Evolutionary conservation across 495 filamentous ascomycete species (phyloP).

Genomic region (Pseudevernia furfuracea): DNA sequence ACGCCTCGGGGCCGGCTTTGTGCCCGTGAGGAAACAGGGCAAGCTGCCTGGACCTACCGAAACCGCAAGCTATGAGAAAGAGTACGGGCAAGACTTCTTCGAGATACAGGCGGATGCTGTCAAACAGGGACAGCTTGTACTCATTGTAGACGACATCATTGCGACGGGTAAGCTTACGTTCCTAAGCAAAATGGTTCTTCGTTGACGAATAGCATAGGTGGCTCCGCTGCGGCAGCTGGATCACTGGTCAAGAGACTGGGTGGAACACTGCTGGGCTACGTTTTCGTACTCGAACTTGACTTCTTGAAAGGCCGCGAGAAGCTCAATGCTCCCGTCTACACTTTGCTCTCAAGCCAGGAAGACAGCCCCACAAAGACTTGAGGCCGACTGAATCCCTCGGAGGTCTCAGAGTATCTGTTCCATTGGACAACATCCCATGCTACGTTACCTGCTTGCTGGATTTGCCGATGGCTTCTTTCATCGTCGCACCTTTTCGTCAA

Average conservation of each 20-base stretch:
- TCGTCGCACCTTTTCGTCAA: background rate
- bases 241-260: slow-evolving; percentile 76
- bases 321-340: slow-evolving; percentile 77
- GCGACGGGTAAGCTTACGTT: slow-evolving; percentile 67
- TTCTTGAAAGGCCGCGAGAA: slow-evolving; percentile 88
- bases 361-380: slow-evolving; percentile 16
- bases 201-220: slow-evolving; percentile 49
- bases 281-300: slow-evolving; percentile 94
- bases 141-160: slow-evolving; percentile 97
- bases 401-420: background rate
- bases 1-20: slow-evolving; percentile 78
- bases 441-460: background rate
- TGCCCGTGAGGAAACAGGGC: slow-evolving; percentile 89
- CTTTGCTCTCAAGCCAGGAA: slow-evolving; percentile 62
- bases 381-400: background rate
- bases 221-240: slow-evolving; percentile 83
- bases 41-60: slow-evolving; percentile 88
- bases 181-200: slow-evolving; percentile 4
- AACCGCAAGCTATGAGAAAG: slow-evolving; percentile 81
- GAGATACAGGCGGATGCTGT: slow-evolving; percentile 86
- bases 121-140: slow-evolving; percentile 77
- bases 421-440: background rate
- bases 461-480: too few relatives aligned
- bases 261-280: slow-evolving; percentile 75
- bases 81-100: slow-evolving; percentile 95